Percentiles rank a stretch among this genome's conserved stretches.
Conservation (phyloP, 108 stramenopile species). For the Cylindrotheca fusiformis region DNA sequence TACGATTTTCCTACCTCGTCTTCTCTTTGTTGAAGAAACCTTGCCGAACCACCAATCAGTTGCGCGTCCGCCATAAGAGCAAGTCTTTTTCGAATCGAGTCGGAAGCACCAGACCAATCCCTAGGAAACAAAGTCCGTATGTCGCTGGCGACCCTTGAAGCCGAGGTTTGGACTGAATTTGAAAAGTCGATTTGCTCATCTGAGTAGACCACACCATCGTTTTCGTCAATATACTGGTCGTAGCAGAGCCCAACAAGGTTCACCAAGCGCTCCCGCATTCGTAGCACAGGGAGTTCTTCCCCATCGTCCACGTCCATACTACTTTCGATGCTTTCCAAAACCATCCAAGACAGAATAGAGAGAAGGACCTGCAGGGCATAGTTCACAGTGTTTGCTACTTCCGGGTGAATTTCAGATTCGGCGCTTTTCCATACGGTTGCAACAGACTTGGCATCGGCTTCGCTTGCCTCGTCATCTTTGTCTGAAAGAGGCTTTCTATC, state of each 20-base stretch:
- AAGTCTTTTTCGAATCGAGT: constrained; percentile 53
- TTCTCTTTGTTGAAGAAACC: constrained; percentile 62
- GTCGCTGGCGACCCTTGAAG: constrained; percentile 55
- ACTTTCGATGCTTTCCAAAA: constrained; percentile 9
- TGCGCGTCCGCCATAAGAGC: constrained; percentile 58
- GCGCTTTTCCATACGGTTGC: constrained; percentile 36
- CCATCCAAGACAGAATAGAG: constrained; percentile 40
- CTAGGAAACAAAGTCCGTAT: constrained; percentile 65
- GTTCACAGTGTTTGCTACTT: constrained; percentile 44
- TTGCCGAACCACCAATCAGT: constrained; percentile 61
- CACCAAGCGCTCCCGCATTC: constrained; percentile 56
- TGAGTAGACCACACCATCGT: constrained; percentile 31
- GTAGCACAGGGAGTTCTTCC: constrained; percentile 33
- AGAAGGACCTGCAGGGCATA: constrained; percentile 50
- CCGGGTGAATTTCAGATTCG: constrained; percentile 36
- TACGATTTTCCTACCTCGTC: constrained; percentile 12
- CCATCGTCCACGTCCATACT: constrained; percentile 34
- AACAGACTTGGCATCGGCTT: constrained; percentile 1
- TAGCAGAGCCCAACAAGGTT: constrained; percentile 64
- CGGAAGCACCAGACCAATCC: constrained; percentile 52
- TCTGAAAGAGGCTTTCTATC: constrained; percentile 20
- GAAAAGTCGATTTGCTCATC: constrained; percentile 62
- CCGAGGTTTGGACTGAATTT: constrained; percentile 45
- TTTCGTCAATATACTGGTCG: constrained; percentile 63
- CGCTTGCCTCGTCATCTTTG: constrained; percentile 10